Evolutionary conservation across 1,284 basidiomycete species (phyloP), one percentile per base, ranked within the genome.

Genomic region (Abortiporus biennis): DNA sequence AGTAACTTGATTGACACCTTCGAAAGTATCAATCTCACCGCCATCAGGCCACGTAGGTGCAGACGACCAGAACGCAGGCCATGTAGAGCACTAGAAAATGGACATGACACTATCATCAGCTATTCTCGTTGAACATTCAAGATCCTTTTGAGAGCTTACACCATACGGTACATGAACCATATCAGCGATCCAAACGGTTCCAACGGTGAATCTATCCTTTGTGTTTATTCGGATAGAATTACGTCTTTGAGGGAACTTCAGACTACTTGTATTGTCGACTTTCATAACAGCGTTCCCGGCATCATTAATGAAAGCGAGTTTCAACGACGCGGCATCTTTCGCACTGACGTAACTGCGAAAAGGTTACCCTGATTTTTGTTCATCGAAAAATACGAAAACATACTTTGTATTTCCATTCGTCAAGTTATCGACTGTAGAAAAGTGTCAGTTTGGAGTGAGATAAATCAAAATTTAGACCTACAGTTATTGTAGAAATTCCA

Each of bases 41-140:
- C 81, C 82, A 19, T 58, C 57, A 1, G 82, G 82, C 83, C 83
- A 85, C 22, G 62, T 57, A 4, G 69, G 62, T 2, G 80, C 73
- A 52, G 76, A 74, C n/a, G 73, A 72, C 77, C 78, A 79, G 66
- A 71, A 82, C 9, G 80, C 78, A 15, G 82, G 80, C 83, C 83
- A 85, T 13, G 85, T 80, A 3, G 82, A 83, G 57, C 80, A 85
- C 78, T 82, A 24, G 21, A 38, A 20, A 42, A 45, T 11, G 19
- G 25, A 30, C 3, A 31, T 32, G 15, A 40, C 19, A 31, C 23
- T 8, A 29, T 8, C 25, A 27, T 17, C 8, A 13, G 15, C 4
- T 22, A 36, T n/a, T n/a, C 2, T 30, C 24, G 20, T 13, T 20
- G 19, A 24, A 40, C 22, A 19, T 22, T 15, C 22, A n/a, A 40